Conservation (phyloP, 2,329 filamentous ascomycete species). For the Hypocreales sp. region DNA sequence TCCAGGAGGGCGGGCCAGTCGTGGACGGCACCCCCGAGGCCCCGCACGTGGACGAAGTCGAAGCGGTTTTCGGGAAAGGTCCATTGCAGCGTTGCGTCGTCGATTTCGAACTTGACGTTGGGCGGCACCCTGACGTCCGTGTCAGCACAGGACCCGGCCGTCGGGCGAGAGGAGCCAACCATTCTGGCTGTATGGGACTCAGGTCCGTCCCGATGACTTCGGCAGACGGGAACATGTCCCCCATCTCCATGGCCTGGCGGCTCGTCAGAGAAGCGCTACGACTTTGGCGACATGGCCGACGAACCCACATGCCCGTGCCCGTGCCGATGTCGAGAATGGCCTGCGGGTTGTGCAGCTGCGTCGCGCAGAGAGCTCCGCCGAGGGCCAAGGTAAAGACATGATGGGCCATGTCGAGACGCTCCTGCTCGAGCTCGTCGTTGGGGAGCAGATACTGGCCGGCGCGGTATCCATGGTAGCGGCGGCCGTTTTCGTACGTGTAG, state of each 20-base stretch:
- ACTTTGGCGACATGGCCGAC: too few relatives aligned
- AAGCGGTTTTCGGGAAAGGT: conserved; percentile 23
- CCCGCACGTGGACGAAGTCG: conserved; percentile 18
- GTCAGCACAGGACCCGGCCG: too few relatives aligned
- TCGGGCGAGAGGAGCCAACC: too few relatives aligned
- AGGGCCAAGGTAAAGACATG: conserved; percentile 33
- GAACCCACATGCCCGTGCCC: conserved; percentile 42
- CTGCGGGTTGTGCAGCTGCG: conserved; percentile 21
- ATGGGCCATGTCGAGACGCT: conserved; percentile 38
- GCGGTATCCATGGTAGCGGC: conserved; percentile 30
- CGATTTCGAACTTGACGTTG: conserved; percentile 50
- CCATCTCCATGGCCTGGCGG: conserved; percentile 43
- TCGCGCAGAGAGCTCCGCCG: conserved; percentile 25
- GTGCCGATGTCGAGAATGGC: conserved; percentile 42
- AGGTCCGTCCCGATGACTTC: conserved; percentile 34
- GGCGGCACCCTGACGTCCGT: conserved; percentile 29
- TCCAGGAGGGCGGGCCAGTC: conserved; percentile 16
- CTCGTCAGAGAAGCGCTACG: too few relatives aligned
- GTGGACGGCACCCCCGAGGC: conserved; percentile 15
- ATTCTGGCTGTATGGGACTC: conserved; percentile 40
- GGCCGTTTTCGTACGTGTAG: conserved; percentile 30
- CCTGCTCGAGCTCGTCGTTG: conserved; percentile 37
- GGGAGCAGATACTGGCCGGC: conserved; percentile 27
- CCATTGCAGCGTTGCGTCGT: conserved; percentile 43
- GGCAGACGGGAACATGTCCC: conserved; percentile 24